Conservation (phyloP, 2,329 filamentous ascomycete genomes). For the Hypoxylon sp. region DNA sequence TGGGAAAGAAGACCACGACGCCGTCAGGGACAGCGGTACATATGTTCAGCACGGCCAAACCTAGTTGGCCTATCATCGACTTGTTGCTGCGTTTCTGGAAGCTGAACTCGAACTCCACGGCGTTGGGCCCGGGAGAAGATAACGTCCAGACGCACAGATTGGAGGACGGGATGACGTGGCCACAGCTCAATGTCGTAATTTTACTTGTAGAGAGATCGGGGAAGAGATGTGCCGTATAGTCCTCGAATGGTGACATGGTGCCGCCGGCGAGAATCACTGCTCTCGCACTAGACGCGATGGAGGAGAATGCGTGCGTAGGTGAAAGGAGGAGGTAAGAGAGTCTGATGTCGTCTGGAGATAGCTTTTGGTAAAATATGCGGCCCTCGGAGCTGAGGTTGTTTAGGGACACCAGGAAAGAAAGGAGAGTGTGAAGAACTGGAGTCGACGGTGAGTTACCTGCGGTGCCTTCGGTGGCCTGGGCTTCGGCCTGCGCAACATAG, state of each 20-base stretch:
- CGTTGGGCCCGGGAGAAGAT: conserved; percentile 50
- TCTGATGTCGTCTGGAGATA: conserved; percentile 57
- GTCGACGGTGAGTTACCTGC: conserved; percentile 51
- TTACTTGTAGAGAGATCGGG: conserved; percentile 70
- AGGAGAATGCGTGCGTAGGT: conserved; percentile 88
- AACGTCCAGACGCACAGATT: conserved; percentile 84
- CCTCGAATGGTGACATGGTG: conserved; percentile 96
- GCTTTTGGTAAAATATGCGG: conserved; percentile 69
- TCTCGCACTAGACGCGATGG: conserved; percentile 82
- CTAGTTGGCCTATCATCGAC: conserved; percentile 76
- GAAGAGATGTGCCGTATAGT: conserved; percentile 88
- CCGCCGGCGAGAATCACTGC: conserved; percentile 92
- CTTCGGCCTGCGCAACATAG: conserved; percentile 73
- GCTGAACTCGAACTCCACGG: conserved; percentile 78
- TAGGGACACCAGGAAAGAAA: conserved; percentile 76
- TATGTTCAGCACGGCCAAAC: conserved; percentile 74
- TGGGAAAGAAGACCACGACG: conserved; percentile 93
- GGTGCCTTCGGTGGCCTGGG: conserved; percentile 45
- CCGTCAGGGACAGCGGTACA: conserved; percentile 83
- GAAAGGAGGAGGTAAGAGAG: conserved; percentile 90
- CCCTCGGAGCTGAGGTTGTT: conserved; percentile 84
- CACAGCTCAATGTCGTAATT: conserved; percentile 86
- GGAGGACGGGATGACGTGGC: conserved; percentile 86
- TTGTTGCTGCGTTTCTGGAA: conserved; percentile 78
- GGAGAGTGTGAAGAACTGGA: conserved; percentile 63